A percentile compares a stretch with the other conserved stretches of the same genome.
These are phyloP conservation scores for Clavispora asparagi DNA, from an alignment of 805 yeast species.

Conservation along the genomic window DNA sequence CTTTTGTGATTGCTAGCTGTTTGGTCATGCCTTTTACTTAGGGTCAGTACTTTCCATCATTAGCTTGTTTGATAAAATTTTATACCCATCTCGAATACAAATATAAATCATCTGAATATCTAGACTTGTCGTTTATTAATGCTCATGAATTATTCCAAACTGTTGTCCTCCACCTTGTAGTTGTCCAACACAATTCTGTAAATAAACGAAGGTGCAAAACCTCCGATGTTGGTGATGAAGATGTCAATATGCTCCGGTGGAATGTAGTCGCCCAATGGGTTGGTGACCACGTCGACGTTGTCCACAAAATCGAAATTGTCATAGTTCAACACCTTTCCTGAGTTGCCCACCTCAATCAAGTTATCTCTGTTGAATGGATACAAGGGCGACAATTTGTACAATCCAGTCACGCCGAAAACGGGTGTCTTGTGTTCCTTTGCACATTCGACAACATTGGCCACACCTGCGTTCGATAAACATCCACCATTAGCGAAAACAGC, in stretches of 20 bases:
- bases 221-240: constrained; percentile 91
- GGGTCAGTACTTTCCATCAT: too few species aligned
- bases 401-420: constrained; percentile 90
- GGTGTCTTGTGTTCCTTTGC: constrained; percentile 96
- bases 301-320: constrained; percentile 66
- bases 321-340: constrained; percentile 81
- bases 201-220: constrained; percentile 92
- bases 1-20: too few species aligned
- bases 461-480: constrained; percentile 83
- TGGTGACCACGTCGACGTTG: constrained; percentile 67
- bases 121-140: neutral
- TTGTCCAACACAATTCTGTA: constrained; percentile 94
- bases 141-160: constrained; percentile 14
- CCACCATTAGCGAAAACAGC: constrained; percentile 97
- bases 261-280: constrained; percentile 86
- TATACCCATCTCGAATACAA: neutral
- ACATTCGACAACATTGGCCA: constrained; percentile 88
- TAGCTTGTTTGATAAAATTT: too few species aligned
- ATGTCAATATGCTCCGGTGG: constrained; percentile 93
- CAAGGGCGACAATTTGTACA: constrained; percentile 86
- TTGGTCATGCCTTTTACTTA: too few species aligned
- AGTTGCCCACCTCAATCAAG: constrained; percentile 85
- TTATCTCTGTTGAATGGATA: constrained; percentile 87
- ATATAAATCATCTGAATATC: neutral
- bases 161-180: constrained; percentile 80